phyloP scores from a whole-genome alignment of 306 rosid species.

The Lathyrus sativus region DNA sequence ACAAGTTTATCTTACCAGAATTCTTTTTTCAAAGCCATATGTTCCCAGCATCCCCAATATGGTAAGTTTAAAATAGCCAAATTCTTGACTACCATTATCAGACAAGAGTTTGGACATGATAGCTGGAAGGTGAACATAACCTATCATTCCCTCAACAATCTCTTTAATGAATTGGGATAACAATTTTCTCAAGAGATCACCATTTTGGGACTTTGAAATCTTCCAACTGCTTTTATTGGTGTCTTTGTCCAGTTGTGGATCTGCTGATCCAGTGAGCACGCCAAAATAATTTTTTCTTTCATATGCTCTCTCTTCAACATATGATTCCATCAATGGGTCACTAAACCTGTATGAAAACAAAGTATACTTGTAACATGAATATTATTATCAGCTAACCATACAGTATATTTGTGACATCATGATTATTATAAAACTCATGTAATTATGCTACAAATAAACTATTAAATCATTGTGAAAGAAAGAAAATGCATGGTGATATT shows the following conservation, averaged over 20 bases:
- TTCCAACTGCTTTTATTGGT: constrained; percentile 68
- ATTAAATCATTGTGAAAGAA: constrained; percentile 25
- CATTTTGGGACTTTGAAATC: constrained; percentile 59
- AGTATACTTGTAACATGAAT: neutral
- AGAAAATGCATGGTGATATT: constrained; percentile 27
- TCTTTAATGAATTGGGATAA: constrained; percentile 85
- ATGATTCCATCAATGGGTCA: constrained; percentile 77
- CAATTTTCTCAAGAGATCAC: constrained; percentile 69
- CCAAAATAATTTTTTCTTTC: constrained; percentile 50
- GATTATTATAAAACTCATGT: neutral
- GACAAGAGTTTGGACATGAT: constrained; percentile 95
- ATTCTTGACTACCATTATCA: constrained; percentile 91
- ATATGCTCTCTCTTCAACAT: constrained; percentile 45
- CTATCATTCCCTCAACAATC: constrained; percentile 97
- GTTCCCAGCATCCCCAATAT: constrained; percentile 95
- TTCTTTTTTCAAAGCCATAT: constrained; percentile 94
- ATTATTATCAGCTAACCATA: too few relatives aligned
- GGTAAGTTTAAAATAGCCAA: constrained; percentile 91
- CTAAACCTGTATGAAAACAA: constrained; percentile 65
- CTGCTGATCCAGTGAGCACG: constrained; percentile 44
- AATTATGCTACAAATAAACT: neutral
- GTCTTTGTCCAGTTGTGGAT: constrained; percentile 51
- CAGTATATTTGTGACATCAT: neutral
- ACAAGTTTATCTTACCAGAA: constrained; percentile 64
- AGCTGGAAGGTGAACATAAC: constrained; percentile 88